Evolutionary conservation across 2,329 filamentous ascomycete species (phyloP), one percentile per base, ranked within the genome.

Genomic region (Chaetomiaceae sp.): DNA sequence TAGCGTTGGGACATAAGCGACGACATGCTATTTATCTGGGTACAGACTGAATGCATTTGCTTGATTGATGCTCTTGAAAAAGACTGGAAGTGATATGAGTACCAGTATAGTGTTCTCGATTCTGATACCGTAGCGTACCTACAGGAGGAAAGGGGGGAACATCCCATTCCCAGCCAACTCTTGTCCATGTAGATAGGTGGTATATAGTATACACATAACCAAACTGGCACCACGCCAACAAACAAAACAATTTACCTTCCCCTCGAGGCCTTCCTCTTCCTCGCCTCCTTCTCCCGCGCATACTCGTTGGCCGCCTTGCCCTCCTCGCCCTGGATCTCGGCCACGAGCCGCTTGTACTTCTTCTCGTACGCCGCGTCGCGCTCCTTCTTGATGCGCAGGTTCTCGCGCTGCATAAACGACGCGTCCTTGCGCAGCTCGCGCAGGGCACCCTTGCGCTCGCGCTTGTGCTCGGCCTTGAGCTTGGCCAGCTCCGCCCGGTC

Each of bases 241-340:
- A 16, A 53, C 44, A 37, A 33, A 29, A 43, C 14, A 27, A 9
- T 27, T 27, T 55, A 34, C 52, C 55, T 60, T 62, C 76, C 80
- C 67, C 77, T 82, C 49, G 80, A 79, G 68, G 78, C 76, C 71
- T 89, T 90, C 70, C 78, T 77, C 71, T 89, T 90, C 69, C 90
- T 80, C 67, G 78, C 77, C 68, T 81, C 79, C 78, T 85, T 94
- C 77, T 95, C 90, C 64, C 86, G 80, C 73, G 95, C 91, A 78
- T 97, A 97, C 44, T 80, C 81, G 72, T 97, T 97, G 38, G 83
- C 79, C 70, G 94, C 91, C 54, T 79, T 76, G 1, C 92, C 92
- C 70, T 96, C 94, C 73, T 96, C 87, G 61, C 87, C 89, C 74
- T 99, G 92, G 64, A 99, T 96, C 79, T 96, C 91, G 9, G 91